Percentiles rank a stretch among this genome's conserved stretches.
These are phyloP conservation scores for Peronospora destructor DNA, from an alignment of 352 stramenopile species.

Conservation along the genomic window DNA sequence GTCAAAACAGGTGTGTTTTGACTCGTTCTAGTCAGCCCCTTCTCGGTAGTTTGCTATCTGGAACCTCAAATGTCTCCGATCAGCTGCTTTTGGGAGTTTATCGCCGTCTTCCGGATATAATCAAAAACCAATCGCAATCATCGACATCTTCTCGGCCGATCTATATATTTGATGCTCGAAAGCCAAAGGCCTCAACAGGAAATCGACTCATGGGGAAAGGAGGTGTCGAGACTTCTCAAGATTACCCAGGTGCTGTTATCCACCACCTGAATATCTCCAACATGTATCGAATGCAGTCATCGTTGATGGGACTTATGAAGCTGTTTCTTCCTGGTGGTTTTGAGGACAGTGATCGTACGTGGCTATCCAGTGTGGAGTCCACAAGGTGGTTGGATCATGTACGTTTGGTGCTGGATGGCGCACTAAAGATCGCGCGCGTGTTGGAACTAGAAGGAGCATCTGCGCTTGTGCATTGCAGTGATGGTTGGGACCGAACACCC, in stretches of 20 bases:
- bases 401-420: conserved; percentile 69
- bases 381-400: conserved; percentile 85
- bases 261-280: conserved; percentile 88
- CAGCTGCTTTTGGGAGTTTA: conserved; percentile 69
- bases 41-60: conserved; percentile 63
- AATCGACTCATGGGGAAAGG: conserved; percentile 90
- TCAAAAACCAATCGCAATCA: conserved; percentile 59
- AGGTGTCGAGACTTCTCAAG: conserved; percentile 79
- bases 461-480: conserved; percentile 81
- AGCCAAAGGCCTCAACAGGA: conserved; percentile 83
- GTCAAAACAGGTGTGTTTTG: conserved; percentile 67
- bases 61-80: conserved; percentile 66
- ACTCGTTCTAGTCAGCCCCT: conserved; percentile 79
- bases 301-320: conserved; percentile 63
- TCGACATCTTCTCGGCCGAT: conserved; percentile 61
- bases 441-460: conserved; percentile 77
- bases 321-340: conserved; percentile 53
- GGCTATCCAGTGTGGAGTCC: conserved; percentile 60
- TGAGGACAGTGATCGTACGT: conserved; percentile 64
- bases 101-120: conserved; percentile 74
- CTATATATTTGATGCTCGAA: conserved; percentile 89
- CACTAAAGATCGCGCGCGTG: conserved; percentile 81
- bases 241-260: conserved; percentile 73
- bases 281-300: conserved; percentile 90
- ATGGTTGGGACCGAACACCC: conserved; percentile 83